A percentile compares a stretch with the other conserved stretches of the same genome.
phyloP scores from a whole-genome alignment of 345 rosid genomes.

The Syzygium aromaticum region DNA sequence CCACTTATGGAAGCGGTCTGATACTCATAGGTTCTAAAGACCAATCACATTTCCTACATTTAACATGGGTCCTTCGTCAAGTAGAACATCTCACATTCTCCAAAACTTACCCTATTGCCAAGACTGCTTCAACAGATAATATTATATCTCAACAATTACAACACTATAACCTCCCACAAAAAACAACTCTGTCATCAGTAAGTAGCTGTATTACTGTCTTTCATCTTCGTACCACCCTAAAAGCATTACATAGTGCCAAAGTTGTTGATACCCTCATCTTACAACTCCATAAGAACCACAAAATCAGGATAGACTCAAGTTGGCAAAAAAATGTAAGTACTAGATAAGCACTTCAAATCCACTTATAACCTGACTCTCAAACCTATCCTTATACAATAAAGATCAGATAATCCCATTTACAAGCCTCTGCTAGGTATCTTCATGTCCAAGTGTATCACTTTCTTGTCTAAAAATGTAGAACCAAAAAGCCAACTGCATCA shows the following conservation, averaged over 20 bases:
- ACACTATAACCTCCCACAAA: neutral
- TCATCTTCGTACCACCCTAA: neutral
- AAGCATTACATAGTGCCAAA: neutral
- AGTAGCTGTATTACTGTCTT: neutral
- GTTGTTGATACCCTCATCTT: neutral
- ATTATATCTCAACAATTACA: neutral
- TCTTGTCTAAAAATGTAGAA: neutral
- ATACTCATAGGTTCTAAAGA: neutral
- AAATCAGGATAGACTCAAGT: neutral
- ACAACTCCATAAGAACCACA: neutral
- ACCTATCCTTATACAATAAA: neutral
- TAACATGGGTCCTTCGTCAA: neutral
- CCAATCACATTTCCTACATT: neutral
- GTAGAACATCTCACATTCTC: neutral
- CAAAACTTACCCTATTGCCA: neutral
- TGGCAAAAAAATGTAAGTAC: neutral
- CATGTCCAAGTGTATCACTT: neutral
- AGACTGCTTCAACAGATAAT: neutral
- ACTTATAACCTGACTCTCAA: neutral
- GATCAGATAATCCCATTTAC: neutral
- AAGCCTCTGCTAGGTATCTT: neutral
- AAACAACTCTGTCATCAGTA: neutral
- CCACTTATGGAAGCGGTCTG: neutral
- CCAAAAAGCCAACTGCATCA: neutral
- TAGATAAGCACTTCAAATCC: neutral